phyloP scores from a whole-genome alignment of 352 stramenopile species.

The Pilasporangium apinafurcum region DNA sequence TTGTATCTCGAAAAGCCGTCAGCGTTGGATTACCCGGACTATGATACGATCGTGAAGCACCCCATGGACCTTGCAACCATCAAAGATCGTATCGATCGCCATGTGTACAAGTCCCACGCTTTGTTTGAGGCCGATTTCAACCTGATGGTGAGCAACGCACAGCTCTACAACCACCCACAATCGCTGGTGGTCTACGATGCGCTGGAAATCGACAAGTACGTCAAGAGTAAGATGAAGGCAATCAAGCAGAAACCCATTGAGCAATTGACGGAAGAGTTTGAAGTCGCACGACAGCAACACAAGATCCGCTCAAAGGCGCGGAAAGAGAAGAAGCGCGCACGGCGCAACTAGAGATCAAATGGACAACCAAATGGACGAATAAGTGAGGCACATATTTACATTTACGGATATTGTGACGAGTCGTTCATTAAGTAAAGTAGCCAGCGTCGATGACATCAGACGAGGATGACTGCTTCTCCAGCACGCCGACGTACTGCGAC shows the following conservation, averaged over 20 bases:
- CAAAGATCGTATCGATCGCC: constrained; percentile 63
- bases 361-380: not conserved
- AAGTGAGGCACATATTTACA: not conserved
- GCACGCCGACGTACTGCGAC: constrained; percentile 56
- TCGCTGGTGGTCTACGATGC: constrained; percentile 80
- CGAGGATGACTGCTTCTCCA: constrained; percentile 63
- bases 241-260: constrained; percentile 51
- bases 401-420: constrained; percentile 1
- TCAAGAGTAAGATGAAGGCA: constrained; percentile 72
- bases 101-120: constrained; percentile 54
- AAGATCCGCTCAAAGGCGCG: constrained; percentile 65
- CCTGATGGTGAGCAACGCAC: constrained; percentile 84
- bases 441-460: constrained; percentile 78
- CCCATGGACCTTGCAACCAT: constrained; percentile 89
- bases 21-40: constrained; percentile 80
- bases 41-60: constrained; percentile 83
- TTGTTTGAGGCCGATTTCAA: constrained; percentile 77
- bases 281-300: constrained; percentile 75
- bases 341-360: constrained; percentile 18
- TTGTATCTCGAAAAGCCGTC: constrained; percentile 81
- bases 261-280: constrained; percentile 58
- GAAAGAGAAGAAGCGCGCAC: constrained; percentile 74
- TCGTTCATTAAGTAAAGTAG: constrained; percentile 74
- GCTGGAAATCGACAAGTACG: constrained; percentile 81
- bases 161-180: constrained; percentile 82